Base-by-base conservation (phyloP, 1,284 basidiomycete species). In the Marasmius sp. region DNA sequence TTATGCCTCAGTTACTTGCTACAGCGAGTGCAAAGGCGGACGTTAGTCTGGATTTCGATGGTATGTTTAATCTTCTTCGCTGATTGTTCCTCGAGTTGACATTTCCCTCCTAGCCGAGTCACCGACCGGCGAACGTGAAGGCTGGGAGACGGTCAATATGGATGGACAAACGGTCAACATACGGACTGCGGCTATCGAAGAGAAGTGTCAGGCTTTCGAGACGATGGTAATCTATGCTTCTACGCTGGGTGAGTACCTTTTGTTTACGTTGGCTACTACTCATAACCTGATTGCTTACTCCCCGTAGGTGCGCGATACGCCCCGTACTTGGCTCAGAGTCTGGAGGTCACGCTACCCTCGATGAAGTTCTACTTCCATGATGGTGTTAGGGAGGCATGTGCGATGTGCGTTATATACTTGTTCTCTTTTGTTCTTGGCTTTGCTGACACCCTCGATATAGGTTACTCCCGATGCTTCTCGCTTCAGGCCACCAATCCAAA, bases 141-240 rank as follows among this genome's bases (percentile, higher is more conserved):
- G 90, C 12, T 93, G 89, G 86, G 90, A 92, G 68, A 89, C 85
- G 3, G 81, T 93, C 64, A 79, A 81, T 9, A 84, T 93, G 78
- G 89, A 92, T 58, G 91, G 91, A 0, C 87, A 87, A 58, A 84
- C 85, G 14, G 80, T 92, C n/a, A 88, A 87, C 1, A 89, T 93
- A 63, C 83, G 87, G 61, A 94, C 92, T 1, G 87, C 90, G 0
- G 87, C 87, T 3, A 86, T 94, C 65, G 92, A 93, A 68, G 93
- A 95, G 67, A 94, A 95, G 72, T 91, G 92, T 60, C 88, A 92
- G 68, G 92, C 93, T 2, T 93, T 94, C 67, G 90, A 93, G 67
- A 93, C 91, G 39, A 80, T 95, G 14, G 85, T 93, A 5, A 88
- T 92, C 18, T 92, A 94, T 69, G 89, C 86, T 64, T 87, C 85